These are phyloP conservation scores for Leishmania lainsoni DNA, from an alignment of 208 protist genomes.

Conservation along the genomic window DNA sequence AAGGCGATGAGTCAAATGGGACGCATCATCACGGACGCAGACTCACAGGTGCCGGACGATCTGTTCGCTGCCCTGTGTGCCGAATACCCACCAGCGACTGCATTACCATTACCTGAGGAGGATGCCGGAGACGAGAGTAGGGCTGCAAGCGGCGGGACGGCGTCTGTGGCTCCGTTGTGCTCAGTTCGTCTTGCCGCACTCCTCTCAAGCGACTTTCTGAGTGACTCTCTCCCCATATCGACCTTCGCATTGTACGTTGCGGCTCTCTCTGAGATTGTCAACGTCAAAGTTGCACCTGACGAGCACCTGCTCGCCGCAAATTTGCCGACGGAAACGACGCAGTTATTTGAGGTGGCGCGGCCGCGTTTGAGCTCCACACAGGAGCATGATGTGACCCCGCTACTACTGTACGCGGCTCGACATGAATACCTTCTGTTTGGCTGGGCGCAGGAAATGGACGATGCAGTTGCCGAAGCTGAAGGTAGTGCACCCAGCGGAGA, in stretches of 20 bases:
- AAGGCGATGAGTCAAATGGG: background rate
- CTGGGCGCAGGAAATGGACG: background rate
- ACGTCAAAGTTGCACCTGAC: background rate
- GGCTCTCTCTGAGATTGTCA: background rate
- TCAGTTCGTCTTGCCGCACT: conserved; percentile 9
- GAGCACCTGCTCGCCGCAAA: background rate
- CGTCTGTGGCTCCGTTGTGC: background rate
- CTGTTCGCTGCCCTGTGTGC: conserved; percentile 10
- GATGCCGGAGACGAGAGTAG: background rate
- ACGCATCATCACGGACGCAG: background rate
- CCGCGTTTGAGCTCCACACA: background rate
- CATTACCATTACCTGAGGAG: background rate
- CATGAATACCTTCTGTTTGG: conserved; percentile 20
- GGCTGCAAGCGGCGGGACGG: background rate
- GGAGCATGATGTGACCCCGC: background rate
- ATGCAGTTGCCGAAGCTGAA: background rate
- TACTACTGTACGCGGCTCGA: conserved; percentile 24
- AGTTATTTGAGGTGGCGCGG: background rate
- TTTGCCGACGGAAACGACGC: background rate
- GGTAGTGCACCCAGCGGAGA: background rate
- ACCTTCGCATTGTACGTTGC: conserved; percentile 1
- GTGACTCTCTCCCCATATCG: conserved; percentile 9
- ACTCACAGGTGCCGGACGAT: background rate
- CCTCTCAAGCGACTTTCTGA: conserved; percentile 15
- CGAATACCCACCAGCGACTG: background rate